Conservation (phyloP, 1,284 basidiomycete genomes). For the Meripilus lineatus region DNA sequence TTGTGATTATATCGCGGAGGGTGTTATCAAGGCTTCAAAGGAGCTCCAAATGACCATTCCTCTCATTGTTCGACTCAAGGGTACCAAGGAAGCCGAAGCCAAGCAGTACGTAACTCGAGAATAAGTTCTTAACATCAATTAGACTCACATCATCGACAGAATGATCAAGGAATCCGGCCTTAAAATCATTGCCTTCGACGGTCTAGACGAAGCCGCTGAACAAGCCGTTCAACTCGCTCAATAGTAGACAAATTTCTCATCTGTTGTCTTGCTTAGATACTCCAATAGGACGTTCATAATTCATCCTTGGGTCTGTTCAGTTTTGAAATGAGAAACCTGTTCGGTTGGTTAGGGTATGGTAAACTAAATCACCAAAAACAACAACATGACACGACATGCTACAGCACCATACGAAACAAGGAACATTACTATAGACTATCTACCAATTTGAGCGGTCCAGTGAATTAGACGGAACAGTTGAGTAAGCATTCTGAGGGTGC, state of each 20-base stretch:
- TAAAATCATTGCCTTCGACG: constrained; percentile 89
- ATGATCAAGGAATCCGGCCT: constrained; percentile 91
- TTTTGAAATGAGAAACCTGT: constrained; percentile 1
- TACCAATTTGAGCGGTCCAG: constrained; percentile 39
- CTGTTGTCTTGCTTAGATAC: too few species aligned
- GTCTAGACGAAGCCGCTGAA: constrained; percentile 81
- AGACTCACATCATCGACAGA: constrained; percentile 41
- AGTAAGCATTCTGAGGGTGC: constrained; percentile 18
- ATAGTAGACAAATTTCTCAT: constrained; percentile 16
- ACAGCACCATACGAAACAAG: constrained; percentile 20
- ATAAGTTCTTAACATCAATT: neutral
- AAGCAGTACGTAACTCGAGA: constrained; percentile 65
- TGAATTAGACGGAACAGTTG: constrained; percentile 21
- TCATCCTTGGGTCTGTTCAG: neutral
- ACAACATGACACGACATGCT: too few species aligned
- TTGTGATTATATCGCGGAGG: constrained; percentile 96
- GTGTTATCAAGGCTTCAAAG: constrained; percentile 96
- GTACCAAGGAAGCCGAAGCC: constrained; percentile 94
- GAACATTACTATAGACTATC: constrained; percentile 20
- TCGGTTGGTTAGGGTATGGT: constrained; percentile 17
- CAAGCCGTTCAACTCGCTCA: constrained; percentile 74
- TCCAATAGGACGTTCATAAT: too few species aligned
- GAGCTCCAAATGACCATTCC: constrained; percentile 87
- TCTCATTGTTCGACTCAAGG: constrained; percentile 91
- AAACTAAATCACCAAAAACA: constrained; percentile 16